phyloP scores from a whole-genome alignment of 352 stramenopile species.

The Pythium oligandrum region DNA sequence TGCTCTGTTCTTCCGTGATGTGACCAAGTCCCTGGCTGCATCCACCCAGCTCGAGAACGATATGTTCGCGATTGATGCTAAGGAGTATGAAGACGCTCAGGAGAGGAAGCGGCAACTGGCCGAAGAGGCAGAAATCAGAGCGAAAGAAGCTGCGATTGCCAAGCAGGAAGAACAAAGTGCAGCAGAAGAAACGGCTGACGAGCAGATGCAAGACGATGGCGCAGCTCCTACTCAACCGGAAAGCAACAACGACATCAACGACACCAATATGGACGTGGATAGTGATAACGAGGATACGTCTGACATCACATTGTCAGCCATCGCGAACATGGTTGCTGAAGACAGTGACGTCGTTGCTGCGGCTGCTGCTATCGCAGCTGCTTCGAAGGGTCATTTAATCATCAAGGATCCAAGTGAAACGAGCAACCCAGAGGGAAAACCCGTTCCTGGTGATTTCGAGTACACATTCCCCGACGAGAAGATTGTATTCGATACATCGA shows the following conservation, averaged over 20 bases:
- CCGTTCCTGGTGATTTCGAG: conserved; percentile 35
- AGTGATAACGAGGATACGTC: conserved; percentile 73
- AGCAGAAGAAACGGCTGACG: conserved; percentile 7
- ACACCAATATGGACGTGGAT: conserved; percentile 72
- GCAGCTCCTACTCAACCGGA: conserved; percentile 9
- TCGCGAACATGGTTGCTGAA: conserved; percentile 85
- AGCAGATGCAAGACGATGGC: conserved; percentile 27
- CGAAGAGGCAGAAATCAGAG: conserved; percentile 45
- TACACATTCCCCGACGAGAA: conserved; percentile 67
- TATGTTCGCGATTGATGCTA: conserved; percentile 55
- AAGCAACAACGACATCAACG: conserved; percentile 10
- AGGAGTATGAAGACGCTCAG: conserved; percentile 67
- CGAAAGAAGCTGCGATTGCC: conserved; percentile 15
- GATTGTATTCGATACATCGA: conserved; percentile 47
- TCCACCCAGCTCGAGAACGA: conserved; percentile 63
- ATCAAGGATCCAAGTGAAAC: conserved; percentile 35
- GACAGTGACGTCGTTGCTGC: conserved; percentile 67
- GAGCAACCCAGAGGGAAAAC: conserved; percentile 16
- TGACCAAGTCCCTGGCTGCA: conserved; percentile 33
- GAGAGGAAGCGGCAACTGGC: conserved; percentile 30
- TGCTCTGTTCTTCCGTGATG: conserved; percentile 41
- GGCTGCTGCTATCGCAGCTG: conserved; percentile 41
- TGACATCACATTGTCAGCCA: conserved; percentile 74
- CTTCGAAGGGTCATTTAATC: conserved; percentile 28
- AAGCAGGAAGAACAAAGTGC: conserved; percentile 10